Evolutionary conservation across 192 early-diverging fungal genomes (phyloP), one percentile per base, ranked within the genome.

Genomic region (Linnemannia schmuckeri): DNA sequence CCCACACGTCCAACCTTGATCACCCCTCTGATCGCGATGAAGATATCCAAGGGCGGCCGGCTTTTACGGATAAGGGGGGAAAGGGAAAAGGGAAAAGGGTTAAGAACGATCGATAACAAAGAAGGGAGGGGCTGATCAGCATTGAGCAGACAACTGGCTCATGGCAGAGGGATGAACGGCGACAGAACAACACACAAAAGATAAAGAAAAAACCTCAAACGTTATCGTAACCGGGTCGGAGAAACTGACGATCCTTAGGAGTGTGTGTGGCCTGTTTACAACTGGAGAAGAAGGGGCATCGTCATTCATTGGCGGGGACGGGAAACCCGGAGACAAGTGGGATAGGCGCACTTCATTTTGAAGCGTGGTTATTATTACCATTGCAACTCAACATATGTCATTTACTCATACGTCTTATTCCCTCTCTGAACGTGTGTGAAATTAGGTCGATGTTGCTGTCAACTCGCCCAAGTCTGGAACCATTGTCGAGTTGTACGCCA

Each of bases 391-490:
- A 22, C 47, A 0, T 20, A n/a, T n/a, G 17, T 37, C 24, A 30
- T 66, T 15, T 4, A 66, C 61, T 66, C 9, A 66, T 30, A 66
- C 30, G 7, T 61, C 42, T 13, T 40, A 12, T 46, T 71, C 2
- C 37, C 18, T 9, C 49, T 22, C 17, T 27, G n/a, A 20, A 55
- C 24, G 30, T 37, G 40, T 69, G 22, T 72, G 33, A n/a, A n/a
- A 44, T n/a, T 82, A 96, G 95, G 94, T 99, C 79, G 99, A 99
- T 89, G 95, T 99, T 35, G 94, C 97, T n/a, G 96, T 99, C 83
- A 99, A 99, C 93, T 96, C 97, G 40, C 97, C 98, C 63, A 96
- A 95, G 57, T 93, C 94, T 57, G 99, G 99, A 42, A 95, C 91
- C n/a, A 93, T 99, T 72, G 83, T 96, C 37, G 97, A 96, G 89